A percentile compares a stretch with the other conserved stretches of the same genome.
These are phyloP conservation scores for Colletotrichum falcatum DNA, from an alignment of 2,329 filamentous ascomycete species.

Conservation along the genomic window DNA sequence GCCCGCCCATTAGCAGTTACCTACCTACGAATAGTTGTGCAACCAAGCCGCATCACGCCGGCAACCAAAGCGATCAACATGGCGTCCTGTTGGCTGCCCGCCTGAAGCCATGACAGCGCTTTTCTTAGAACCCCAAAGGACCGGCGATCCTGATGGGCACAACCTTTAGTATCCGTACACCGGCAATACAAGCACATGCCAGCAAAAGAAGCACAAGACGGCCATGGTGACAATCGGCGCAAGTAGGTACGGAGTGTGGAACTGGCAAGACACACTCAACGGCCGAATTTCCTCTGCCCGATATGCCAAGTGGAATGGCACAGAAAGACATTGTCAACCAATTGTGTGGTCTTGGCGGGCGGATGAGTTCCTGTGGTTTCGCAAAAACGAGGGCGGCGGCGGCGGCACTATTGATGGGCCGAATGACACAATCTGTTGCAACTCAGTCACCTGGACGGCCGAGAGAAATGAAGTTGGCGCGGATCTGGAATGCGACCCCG, in stretches of 20 bases:
- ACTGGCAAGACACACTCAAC: conserved; percentile 28
- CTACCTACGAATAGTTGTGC: too few relatives aligned
- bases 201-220: not conserved
- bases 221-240: not conserved
- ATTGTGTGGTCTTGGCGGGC: not conserved
- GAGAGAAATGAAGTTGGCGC: not conserved
- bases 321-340: conserved; percentile 24
- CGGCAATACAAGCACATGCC: conserved; percentile 13
- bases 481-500: not conserved
- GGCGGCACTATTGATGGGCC: conserved; percentile 9
- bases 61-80: conserved; percentile 35
- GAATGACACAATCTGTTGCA: conserved; percentile 14
- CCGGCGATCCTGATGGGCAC: conserved; percentile 5
- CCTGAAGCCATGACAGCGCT: conserved; percentile 36
- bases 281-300: conserved; percentile 10
- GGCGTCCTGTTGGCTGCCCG: conserved; percentile 20
- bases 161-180: not conserved
- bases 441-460: conserved; percentile 2
- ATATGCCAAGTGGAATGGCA: not conserved
- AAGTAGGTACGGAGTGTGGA: not conserved
- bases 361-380: not conserved
- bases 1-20: not conserved
- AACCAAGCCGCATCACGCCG: conserved; percentile 31
- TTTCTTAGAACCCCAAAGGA: conserved; percentile 26
- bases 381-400: conserved; percentile 6